Base-by-base conservation (phyloP, 2,329 filamentous ascomycete genomes). In the Ophiostoma tasmaniense region DNA sequence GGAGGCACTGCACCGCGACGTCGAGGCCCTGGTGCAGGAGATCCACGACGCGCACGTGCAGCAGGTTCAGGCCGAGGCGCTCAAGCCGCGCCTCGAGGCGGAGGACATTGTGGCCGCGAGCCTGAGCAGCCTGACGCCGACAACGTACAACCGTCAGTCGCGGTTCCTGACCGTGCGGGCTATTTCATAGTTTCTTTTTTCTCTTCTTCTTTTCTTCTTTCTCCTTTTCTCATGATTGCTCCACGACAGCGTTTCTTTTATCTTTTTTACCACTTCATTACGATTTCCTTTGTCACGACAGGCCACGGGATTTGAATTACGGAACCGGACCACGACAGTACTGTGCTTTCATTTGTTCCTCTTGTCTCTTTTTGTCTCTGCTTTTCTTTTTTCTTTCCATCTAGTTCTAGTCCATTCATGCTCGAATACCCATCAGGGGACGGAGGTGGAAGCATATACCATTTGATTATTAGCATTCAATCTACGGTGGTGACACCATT, bases 11-110 rank as follows among this genome's bases (percentile, higher is more conserved):
- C 77, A 82, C 70, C 75, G 76, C 28, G 84, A 86, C 71, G 84
- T 83, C 2, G 82, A 85, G 75, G 78, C 79, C 0, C 77, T 87
- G 25, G 82, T 86, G 17, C 81, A 84, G 73, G 80, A 83, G 78
- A 78, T 85, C 35, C 78, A 85, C 22, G 83, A 84, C 66, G 82
- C 81, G 22, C 81, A 85, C 73, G 50, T 69, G 68, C 61, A 66
- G 67, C 70, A 73, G 72, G 68, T 66, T 3, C 71, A 72, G 42
- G 65, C 65, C 0, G 70, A 69, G 30, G 35, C 62, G 64, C 45
- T 66, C 37, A 68, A 65, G 3, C 28, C 69, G 1, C 17, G 28
- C 30, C 66, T 67, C 1, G 68, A 64, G 0, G 30, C 64, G 20
- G 59, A 67, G 33, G 66, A 69, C 17, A 25, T 66, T 7, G 39